Percentiles rank a stretch among this genome's conserved stretches.
phyloP scores from a whole-genome alignment of 768 basidiomycete species.

The Leccinum variicolor region DNA sequence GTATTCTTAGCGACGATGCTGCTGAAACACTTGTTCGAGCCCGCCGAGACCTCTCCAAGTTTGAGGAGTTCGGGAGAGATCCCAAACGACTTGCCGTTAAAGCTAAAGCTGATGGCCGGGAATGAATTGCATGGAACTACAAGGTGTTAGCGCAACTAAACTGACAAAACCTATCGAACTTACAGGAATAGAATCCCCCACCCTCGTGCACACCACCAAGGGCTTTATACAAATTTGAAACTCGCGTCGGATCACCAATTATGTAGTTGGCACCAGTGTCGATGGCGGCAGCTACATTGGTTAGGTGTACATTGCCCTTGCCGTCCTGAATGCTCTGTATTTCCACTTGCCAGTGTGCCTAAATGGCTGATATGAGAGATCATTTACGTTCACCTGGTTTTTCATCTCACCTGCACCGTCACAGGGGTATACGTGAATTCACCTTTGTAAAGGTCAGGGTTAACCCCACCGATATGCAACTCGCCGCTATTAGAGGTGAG shows the following conservation, averaged over 20 bases:
- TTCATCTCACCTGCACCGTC: background rate
- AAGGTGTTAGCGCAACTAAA: background rate
- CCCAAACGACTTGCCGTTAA: background rate
- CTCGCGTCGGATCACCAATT: background rate
- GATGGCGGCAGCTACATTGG: background rate
- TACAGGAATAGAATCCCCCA: background rate
- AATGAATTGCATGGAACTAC: background rate
- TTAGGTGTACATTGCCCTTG: background rate
- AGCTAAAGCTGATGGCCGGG: background rate
- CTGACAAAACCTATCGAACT: background rate
- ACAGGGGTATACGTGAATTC: background rate
- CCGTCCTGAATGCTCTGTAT: background rate
- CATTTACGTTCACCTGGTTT: background rate
- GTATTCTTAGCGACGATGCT: background rate
- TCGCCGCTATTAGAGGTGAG: background rate
- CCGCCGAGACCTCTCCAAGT: background rate
- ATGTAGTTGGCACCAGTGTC: background rate
- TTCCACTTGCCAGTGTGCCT: background rate
- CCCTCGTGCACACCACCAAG: background rate
- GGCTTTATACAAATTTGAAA: background rate
- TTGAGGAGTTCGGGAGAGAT: background rate
- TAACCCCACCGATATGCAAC: background rate
- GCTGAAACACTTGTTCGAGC: background rate
- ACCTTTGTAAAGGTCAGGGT: background rate
- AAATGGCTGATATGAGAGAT: background rate